Percentiles rank a stretch among this genome's conserved stretches.
These are phyloP conservation scores for Seminavis robusta DNA, from an alignment of 108 stramenopile species.

Conservation along the genomic window DNA sequence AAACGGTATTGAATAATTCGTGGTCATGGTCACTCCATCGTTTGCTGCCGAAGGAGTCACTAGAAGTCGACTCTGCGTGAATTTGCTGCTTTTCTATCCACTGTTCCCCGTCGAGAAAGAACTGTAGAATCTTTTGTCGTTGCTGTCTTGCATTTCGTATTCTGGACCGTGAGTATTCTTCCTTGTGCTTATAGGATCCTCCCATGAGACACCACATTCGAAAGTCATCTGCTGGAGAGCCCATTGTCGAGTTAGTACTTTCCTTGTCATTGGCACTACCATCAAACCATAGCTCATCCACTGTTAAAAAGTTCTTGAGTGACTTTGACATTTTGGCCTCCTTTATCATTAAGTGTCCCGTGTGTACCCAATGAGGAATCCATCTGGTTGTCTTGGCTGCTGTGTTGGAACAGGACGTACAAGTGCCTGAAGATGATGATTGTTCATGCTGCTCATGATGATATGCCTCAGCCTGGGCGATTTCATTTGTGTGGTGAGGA, in stretches of 20 bases:
- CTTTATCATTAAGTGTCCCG: conserved; percentile 96
- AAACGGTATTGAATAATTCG: conserved; percentile 28
- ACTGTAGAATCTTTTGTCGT: conserved; percentile 54
- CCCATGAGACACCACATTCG: conserved; percentile 85
- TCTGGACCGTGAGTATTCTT: conserved; percentile 56
- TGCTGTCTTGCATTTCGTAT: conserved; percentile 56
- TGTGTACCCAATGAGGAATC: conserved; percentile 98
- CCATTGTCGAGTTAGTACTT: conserved; percentile 14
- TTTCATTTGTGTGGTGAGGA: conserved; percentile 99
- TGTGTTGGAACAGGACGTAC: background rate
- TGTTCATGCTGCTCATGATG: background rate
- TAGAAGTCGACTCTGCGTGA: conserved; percentile 1
- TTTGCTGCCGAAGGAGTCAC: conserved; percentile 11
- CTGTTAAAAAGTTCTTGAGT: conserved; percentile 96
- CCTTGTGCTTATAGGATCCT: conserved; percentile 75
- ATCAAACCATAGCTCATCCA: conserved; percentile 56
- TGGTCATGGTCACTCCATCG: conserved; percentile 46
- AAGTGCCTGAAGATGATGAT: background rate
- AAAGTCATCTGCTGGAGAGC: conserved; percentile 78
- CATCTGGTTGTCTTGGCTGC: conserved; percentile 46
- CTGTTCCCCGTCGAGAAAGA: conserved; percentile 60
- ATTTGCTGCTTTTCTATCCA: conserved; percentile 29
- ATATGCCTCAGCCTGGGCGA: conserved; percentile 92
- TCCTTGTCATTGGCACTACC: background rate
- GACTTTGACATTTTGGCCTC: conserved; percentile 98